phyloP scores from a whole-genome alignment of 805 yeast genomes.

The Grigorovia yakushimaensis region DNA sequence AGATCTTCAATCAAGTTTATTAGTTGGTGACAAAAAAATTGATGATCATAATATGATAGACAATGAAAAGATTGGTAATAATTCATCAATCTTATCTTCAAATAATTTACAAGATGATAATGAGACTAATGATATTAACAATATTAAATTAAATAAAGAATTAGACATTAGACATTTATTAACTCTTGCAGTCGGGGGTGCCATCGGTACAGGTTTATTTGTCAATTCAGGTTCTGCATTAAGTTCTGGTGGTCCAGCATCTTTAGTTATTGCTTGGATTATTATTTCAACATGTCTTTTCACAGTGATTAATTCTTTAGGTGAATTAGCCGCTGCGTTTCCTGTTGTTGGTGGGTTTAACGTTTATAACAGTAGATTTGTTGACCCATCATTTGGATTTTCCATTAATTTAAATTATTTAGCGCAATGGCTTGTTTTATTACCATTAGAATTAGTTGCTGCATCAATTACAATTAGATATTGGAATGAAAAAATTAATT shows the following conservation, averaged over 20 bases:
- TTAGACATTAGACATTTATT: conserved; percentile 39
- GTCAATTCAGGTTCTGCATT: conserved; percentile 57
- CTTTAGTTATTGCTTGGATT: conserved; percentile 46
- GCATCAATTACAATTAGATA: conserved; percentile 47
- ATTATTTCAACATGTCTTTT: conserved; percentile 50
- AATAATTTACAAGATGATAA: neutral
- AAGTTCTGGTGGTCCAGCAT: conserved; percentile 54
- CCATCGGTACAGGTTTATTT: conserved; percentile 61
- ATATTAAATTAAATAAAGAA: conserved; percentile 16
- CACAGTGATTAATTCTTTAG: conserved; percentile 45
- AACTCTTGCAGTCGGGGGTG: conserved; percentile 60
- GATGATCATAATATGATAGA: too few relatives aligned
- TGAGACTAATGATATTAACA: conserved; percentile 5
- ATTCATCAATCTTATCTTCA: neutral
- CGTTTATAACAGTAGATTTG: conserved; percentile 39
- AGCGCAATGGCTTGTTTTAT: conserved; percentile 45
- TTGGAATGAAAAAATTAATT: conserved; percentile 41
- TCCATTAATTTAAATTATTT: conserved; percentile 46
- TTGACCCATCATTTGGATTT: conserved; percentile 48
- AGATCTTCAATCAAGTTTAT: neutral
- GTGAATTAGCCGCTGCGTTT: conserved; percentile 44
- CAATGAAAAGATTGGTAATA: neutral
- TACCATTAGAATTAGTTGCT: conserved; percentile 54
- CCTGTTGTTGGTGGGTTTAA: conserved; percentile 47
- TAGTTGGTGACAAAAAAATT: neutral